These are phyloP conservation scores for Cercospora zeae-maydis DNA, from an alignment of 2,329 filamentous ascomycete species.

Conservation along the genomic window DNA sequence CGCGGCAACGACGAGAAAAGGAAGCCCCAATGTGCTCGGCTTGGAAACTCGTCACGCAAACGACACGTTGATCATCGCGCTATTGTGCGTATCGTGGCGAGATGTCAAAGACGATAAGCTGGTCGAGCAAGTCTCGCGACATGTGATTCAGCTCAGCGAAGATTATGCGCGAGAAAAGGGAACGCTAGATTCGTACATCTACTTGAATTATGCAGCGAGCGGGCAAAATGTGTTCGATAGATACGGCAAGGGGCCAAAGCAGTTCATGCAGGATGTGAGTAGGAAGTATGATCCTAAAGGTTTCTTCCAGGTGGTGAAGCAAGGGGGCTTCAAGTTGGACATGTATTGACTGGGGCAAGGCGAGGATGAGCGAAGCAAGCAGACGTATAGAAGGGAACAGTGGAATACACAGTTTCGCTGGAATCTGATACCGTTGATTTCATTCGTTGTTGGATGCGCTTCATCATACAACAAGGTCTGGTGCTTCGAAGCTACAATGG, in stretches of 20 bases:
- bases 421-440: too few species aligned
- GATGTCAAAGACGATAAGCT: not conserved
- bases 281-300: conserved; percentile 17
- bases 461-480: not conserved
- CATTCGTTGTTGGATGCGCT: not conserved
- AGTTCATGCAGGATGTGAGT: conserved; percentile 3
- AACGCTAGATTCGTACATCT: conserved; percentile 7
- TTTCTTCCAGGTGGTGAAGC: conserved; percentile 14
- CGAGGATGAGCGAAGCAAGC: not conserved
- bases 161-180: not conserved
- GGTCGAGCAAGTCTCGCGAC: conserved; percentile 4
- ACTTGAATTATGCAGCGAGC: conserved; percentile 15
- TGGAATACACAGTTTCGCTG: too few species aligned
- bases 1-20: not conserved
- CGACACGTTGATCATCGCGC: not conserved
- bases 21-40: not conserved
- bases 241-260: conserved; percentile 5
- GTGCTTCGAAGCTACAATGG: too few species aligned
- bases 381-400: not conserved
- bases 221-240: conserved; percentile 12
- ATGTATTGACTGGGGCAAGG: not conserved
- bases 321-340: conserved; percentile 15
- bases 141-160: not conserved
- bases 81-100: not conserved
- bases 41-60: not conserved